phyloP scores from a whole-genome alignment of 2,329 filamentous ascomycete species.

The Huntiella savannae region DNA sequence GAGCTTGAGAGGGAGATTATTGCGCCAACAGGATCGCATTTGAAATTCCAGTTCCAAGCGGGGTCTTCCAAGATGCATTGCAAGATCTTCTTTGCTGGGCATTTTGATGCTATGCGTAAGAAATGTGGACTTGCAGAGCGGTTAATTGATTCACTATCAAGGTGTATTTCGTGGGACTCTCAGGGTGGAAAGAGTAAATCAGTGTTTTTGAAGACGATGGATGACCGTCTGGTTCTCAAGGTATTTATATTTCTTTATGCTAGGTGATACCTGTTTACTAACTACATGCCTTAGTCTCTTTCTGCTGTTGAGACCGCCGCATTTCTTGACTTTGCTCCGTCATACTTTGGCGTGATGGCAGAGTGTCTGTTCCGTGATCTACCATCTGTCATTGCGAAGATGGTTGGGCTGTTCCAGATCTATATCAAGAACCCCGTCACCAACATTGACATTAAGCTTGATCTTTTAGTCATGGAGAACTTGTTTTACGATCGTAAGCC shows the following conservation, averaged over 20 bases:
- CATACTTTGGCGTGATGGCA: constrained; percentile 95
- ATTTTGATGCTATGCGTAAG: constrained; percentile 82
- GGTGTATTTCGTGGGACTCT: constrained; percentile 94
- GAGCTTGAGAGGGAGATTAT: constrained; percentile 70
- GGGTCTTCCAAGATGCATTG: constrained; percentile 89
- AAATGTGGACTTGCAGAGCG: constrained; percentile 89
- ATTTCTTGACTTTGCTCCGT: constrained; percentile 86
- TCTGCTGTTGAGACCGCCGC: constrained; percentile 83
- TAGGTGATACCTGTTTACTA: not conserved
- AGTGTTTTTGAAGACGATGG: constrained; percentile 87
- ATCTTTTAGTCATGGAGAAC: constrained; percentile 91
- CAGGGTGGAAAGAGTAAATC: constrained; percentile 97
- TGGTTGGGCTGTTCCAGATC: constrained; percentile 96
- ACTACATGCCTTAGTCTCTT: constrained; percentile 39
- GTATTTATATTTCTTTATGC: constrained; percentile 15
- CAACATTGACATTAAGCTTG: constrained; percentile 84
- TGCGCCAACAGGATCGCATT: constrained; percentile 70
- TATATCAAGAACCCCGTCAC: constrained; percentile 89
- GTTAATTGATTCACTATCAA: constrained; percentile 84
- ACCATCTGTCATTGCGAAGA: constrained; percentile 93
- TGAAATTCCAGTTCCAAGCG: constrained; percentile 90
- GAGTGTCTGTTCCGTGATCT: constrained; percentile 89
- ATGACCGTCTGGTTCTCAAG: constrained; percentile 85
- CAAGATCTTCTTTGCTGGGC: constrained; percentile 97
- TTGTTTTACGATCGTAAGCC: constrained; percentile 88